Conservation (phyloP, 2,329 filamentous ascomycete genomes). For the Ophiostoma piceae region DNA sequence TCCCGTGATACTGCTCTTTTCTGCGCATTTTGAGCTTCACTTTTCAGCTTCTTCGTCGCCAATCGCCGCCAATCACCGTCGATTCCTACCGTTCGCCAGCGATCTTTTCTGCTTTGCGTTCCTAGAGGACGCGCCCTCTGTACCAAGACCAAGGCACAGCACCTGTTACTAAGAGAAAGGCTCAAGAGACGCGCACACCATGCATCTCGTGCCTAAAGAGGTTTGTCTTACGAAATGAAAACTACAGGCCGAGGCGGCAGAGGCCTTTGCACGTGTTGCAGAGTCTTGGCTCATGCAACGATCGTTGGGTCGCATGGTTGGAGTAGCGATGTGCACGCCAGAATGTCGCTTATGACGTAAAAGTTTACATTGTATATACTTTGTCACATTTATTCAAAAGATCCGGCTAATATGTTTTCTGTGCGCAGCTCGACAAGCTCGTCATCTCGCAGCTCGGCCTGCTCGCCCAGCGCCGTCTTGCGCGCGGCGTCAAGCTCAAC, state of each 20-base stretch:
- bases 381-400: background rate
- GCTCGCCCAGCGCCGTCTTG: slow-evolving; percentile 81
- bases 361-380: background rate
- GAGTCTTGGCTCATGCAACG: slow-evolving; percentile 1
- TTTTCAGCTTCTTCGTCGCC: background rate
- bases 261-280: background rate
- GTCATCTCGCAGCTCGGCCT: slow-evolving; percentile 82
- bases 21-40: slow-evolving; percentile 5
- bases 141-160: background rate
- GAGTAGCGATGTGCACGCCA: background rate
- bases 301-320: background rate
- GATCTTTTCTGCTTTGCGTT: slow-evolving; percentile 3
- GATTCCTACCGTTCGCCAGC: background rate
- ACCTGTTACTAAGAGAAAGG: background rate
- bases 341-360: slow-evolving; percentile 1
- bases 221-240: slow-evolving; percentile 29
- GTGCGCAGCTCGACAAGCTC: slow-evolving; percentile 82
- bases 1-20: slow-evolving; percentile 2
- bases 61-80: background rate
- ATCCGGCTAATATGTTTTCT: background rate
- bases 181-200: slow-evolving; percentile 25
- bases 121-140: background rate
- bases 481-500: slow-evolving; percentile 81
- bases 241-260: slow-evolving; percentile 4
- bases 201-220: slow-evolving; percentile 38